Percentiles rank a stretch among this genome's conserved stretches.
phyloP scores from a whole-genome alignment of 176 grass and related monocot species.

The Otatea glauca region DNA sequence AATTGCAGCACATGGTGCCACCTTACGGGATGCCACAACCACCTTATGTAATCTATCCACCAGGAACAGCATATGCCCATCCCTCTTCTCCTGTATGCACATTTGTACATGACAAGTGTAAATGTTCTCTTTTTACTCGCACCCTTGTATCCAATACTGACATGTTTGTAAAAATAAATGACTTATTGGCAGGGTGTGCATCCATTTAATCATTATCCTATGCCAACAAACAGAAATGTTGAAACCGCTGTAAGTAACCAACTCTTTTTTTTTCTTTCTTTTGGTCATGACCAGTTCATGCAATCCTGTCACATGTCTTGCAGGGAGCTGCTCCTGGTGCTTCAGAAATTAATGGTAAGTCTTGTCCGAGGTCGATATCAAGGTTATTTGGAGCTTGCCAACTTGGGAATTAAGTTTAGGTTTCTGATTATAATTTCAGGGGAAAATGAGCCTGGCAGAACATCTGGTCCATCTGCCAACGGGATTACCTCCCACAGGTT shows the following conservation, averaged over 20 bases:
- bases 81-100: conserved; percentile 77
- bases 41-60: conserved; percentile 94
- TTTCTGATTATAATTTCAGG: conserved; percentile 78
- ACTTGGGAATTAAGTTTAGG: conserved; percentile 46
- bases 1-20: conserved; percentile 80
- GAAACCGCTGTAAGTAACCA: conserved; percentile 74
- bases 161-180: conserved; percentile 7
- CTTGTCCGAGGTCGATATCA: conserved; percentile 53
- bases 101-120: conserved; percentile 38
- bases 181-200: conserved; percentile 69
- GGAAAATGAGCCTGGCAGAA: conserved; percentile 65
- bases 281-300: conserved; percentile 34
- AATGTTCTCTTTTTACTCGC: conserved; percentile 24
- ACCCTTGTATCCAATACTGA: conserved; percentile 34
- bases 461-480: conserved; percentile 73
- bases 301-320: conserved; percentile 40
- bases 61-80: conserved; percentile 92
- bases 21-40: conserved; percentile 76
- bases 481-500: conserved; percentile 80
- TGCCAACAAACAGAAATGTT: conserved; percentile 69
- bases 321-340: conserved; percentile 57
- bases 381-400: conserved; percentile 46
- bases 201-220: conserved; percentile 85
- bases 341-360: conserved; percentile 71
- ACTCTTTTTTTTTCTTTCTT: conserved; percentile 15